Percentiles rank a stretch among this genome's conserved stretches.
Evolutionary conservation across 2,329 filamentous ascomycete genomes (phyloP).

Genomic region (Mycocentrospora acerina): DNA sequence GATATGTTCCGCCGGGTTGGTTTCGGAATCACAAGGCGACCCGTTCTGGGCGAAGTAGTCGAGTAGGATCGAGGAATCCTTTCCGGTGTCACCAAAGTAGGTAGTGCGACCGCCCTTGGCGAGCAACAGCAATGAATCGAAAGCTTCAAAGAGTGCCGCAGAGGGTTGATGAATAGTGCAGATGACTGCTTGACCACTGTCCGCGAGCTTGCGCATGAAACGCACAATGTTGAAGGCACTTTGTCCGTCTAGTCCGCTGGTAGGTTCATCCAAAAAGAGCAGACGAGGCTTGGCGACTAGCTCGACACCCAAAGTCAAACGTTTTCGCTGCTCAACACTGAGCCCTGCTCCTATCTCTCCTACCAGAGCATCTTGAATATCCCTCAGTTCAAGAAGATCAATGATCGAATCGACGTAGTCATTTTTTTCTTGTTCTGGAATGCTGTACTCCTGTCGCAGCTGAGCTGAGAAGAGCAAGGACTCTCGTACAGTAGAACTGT

Average conservation of each 20-base stretch:
- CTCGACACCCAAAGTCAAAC: slow-evolving; percentile 61
- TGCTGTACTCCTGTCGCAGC: slow-evolving; percentile 57
- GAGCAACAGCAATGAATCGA: slow-evolving; percentile 74
- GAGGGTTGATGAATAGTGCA: slow-evolving; percentile 88
- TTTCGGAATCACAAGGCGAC: slow-evolving; percentile 54
- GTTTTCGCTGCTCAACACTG: slow-evolving; percentile 63
- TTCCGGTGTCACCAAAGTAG: slow-evolving; percentile 78
- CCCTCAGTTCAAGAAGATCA: slow-evolving; percentile 59
- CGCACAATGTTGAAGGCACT: slow-evolving; percentile 70
- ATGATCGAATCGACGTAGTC: slow-evolving; percentile 62
- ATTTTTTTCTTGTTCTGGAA: slow-evolving; percentile 57
- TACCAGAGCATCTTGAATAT: slow-evolving; percentile 61
- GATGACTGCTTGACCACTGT: slow-evolving; percentile 78
- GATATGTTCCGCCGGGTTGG: slow-evolving; percentile 70
- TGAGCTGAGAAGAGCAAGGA: slow-evolving; percentile 61
- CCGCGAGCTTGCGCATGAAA: slow-evolving; percentile 70
- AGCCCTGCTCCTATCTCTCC: slow-evolving; percentile 57
- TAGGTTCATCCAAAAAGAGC: slow-evolving; percentile 75
- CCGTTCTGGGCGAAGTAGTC: slow-evolving; percentile 52
- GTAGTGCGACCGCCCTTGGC: slow-evolving; percentile 75
- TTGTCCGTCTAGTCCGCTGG: slow-evolving; percentile 70
- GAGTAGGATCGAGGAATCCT: slow-evolving; percentile 66
- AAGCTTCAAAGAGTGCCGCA: slow-evolving; percentile 77
- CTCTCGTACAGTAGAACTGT: slow-evolving; percentile 60
- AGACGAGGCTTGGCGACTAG: slow-evolving; percentile 65